Evolutionary conservation across 73 alveolate genomes (phyloP).

Genomic region (Diophrys appendiculata): DNA sequence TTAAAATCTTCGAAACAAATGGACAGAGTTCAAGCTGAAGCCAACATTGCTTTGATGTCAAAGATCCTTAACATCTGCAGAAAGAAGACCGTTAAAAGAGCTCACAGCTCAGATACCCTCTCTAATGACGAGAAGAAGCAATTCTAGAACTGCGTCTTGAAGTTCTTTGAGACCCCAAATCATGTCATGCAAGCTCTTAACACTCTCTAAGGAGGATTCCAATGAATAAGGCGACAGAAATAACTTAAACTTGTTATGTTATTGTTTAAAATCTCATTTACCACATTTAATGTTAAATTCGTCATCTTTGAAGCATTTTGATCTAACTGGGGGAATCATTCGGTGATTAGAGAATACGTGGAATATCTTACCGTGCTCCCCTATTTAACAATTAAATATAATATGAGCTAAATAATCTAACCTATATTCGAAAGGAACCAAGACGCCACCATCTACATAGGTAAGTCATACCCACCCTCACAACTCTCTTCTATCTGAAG

Average conservation of each 20-base stretch:
- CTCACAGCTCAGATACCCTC: conserved; percentile 47
- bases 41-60: conserved; percentile 38
- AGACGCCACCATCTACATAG: conserved; percentile 68
- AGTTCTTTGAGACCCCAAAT: conserved; percentile 59
- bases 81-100: conserved; percentile 54
- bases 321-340: conserved; percentile 10
- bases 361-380: neutral
- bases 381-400: neutral
- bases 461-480: neutral
- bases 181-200: conserved; percentile 31
- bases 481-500: neutral
- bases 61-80: conserved; percentile 59
- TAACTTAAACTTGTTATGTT: no score
- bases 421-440: conserved; percentile 78
- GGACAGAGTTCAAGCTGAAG: conserved; percentile 58
- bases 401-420: neutral
- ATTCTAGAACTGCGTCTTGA: conserved; percentile 52
- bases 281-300: no score
- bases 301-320: no score
- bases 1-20: no score
- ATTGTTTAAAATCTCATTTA: no score
- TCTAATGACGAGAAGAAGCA: conserved; percentile 51
- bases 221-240: no score
- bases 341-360: neutral
- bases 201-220: no score